These are phyloP conservation scores for Neurospora sp. DNA, from an alignment of 2,329 filamentous ascomycete species.

Conservation along the genomic window DNA sequence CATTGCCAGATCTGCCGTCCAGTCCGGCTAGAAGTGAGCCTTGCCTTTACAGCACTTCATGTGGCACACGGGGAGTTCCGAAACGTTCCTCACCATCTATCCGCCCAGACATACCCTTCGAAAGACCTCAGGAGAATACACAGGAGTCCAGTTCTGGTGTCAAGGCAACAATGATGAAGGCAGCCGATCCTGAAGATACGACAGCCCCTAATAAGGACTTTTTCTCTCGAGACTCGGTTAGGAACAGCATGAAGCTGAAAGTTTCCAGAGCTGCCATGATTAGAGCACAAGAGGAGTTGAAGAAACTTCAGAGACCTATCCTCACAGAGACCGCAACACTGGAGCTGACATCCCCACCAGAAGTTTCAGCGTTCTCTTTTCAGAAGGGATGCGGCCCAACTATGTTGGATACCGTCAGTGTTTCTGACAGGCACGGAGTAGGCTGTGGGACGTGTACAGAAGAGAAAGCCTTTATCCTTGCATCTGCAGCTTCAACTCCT, in stretches of 20 bases:
- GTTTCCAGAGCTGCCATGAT: slow-evolving; percentile 13
- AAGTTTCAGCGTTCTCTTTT: background rate
- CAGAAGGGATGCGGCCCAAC: background rate
- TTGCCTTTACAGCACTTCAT: background rate
- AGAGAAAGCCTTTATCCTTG: slow-evolving; percentile 3
- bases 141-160: background rate
- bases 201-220: background rate
- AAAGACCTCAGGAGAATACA: background rate
- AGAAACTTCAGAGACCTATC: background rate
- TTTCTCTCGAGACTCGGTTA: background rate
- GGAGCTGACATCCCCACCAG: background rate
- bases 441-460: background rate
- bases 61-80: background rate
- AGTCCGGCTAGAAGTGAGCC: background rate
- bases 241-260: slow-evolving; percentile 10
- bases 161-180: background rate
- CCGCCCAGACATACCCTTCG: background rate
- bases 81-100: background rate
- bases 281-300: slow-evolving; percentile 5
- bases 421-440: background rate
- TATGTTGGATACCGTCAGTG: background rate
- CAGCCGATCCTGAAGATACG: background rate
- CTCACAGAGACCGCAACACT: background rate
- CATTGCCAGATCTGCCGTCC: slow-evolving; percentile 35
- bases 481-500: slow-evolving; percentile 1